phyloP scores from a whole-genome alignment of 1,139 yeast species.

The Kodamaea suecica region DNA sequence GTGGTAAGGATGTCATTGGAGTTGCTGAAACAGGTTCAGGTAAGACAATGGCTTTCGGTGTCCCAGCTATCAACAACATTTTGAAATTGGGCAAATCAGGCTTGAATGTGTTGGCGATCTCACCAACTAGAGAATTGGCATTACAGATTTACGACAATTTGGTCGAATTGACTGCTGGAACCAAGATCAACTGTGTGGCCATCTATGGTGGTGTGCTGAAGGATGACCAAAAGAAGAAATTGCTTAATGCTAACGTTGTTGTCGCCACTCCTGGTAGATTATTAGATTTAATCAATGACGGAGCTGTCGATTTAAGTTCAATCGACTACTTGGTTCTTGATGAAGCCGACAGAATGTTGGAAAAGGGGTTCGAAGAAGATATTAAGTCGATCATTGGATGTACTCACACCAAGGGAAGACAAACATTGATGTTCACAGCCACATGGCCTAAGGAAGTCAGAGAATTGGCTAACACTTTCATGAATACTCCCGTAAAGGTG shows the following conservation, averaged over 20 bases:
- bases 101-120: slow-evolving; percentile 75
- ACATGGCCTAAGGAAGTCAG: slow-evolving; percentile 93
- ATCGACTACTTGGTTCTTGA: slow-evolving; percentile 84
- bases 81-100: slow-evolving; percentile 45
- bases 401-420: slow-evolving; percentile 52
- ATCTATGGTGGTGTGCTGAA: slow-evolving; percentile 98
- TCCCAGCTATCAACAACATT: slow-evolving; percentile 86
- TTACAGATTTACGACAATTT: slow-evolving; percentile 89
- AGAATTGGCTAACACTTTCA: slow-evolving; percentile 83
- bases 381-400: slow-evolving; percentile 73
- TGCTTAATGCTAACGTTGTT: slow-evolving; percentile 67
- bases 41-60: slow-evolving; percentile 95
- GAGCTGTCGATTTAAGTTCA: slow-evolving; percentile 64
- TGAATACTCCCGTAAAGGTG: slow-evolving; percentile 79
- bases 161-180: slow-evolving; percentile 58
- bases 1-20: slow-evolving; percentile 86
- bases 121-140: slow-evolving; percentile 97
- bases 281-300: slow-evolving; percentile 86
- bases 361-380: slow-evolving; percentile 93
- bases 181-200: slow-evolving; percentile 72
- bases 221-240: slow-evolving; percentile 76
- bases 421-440: slow-evolving; percentile 86
- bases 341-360: slow-evolving; percentile 98
- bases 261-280: slow-evolving; percentile 98
- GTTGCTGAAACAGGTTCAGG: slow-evolving; percentile 99